A percentile compares a stretch with the other conserved stretches of the same genome.
These are phyloP conservation scores for Metschnikowia corniflorae DNA, from an alignment of 805 yeast genomes.

Conservation along the genomic window DNA sequence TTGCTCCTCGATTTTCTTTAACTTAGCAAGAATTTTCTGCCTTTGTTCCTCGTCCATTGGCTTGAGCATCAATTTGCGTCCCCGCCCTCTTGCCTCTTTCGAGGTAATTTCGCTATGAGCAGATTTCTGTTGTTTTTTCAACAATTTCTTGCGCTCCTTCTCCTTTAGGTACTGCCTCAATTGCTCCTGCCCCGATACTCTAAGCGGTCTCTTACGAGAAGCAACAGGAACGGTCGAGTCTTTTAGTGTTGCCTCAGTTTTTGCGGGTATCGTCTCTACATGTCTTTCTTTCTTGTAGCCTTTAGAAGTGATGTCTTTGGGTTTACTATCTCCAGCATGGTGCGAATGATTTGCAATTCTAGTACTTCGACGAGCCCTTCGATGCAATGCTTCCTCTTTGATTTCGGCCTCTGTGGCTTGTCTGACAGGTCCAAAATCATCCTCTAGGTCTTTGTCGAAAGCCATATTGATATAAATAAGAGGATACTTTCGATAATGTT, in stretches of 20 bases:
- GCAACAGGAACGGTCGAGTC: not conserved
- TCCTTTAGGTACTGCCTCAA: slow-evolving; percentile 3
- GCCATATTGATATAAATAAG: slow-evolving; percentile 13
- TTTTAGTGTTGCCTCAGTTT: not conserved
- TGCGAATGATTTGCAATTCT: no score
- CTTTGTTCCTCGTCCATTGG: slow-evolving; percentile 12
- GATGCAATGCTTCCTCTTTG: slow-evolving; percentile 1
- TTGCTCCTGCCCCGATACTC: slow-evolving; percentile 9
- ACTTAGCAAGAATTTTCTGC: slow-evolving; percentile 2
- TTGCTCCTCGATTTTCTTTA: slow-evolving; percentile 1
- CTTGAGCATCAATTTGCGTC: slow-evolving; percentile 5
- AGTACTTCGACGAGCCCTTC: slow-evolving; percentile 3
- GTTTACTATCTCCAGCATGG: not conserved
- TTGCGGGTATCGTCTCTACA: not conserved
- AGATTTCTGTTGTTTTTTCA: slow-evolving; percentile 1
- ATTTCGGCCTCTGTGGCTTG: slow-evolving; percentile 4
- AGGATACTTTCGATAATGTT: no score
- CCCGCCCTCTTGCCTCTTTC: not conserved
- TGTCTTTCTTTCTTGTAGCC: not conserved
- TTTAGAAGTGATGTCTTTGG: not conserved
- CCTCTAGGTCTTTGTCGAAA: slow-evolving; percentile 17
- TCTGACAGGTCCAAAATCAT: slow-evolving; percentile 10
- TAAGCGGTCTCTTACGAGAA: not conserved
- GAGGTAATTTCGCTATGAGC: no score
- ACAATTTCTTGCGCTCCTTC: slow-evolving; percentile 2